phyloP scores from a whole-genome alignment of 2,329 filamentous ascomycete species.

The Paraphoma chrysanthemicola region DNA sequence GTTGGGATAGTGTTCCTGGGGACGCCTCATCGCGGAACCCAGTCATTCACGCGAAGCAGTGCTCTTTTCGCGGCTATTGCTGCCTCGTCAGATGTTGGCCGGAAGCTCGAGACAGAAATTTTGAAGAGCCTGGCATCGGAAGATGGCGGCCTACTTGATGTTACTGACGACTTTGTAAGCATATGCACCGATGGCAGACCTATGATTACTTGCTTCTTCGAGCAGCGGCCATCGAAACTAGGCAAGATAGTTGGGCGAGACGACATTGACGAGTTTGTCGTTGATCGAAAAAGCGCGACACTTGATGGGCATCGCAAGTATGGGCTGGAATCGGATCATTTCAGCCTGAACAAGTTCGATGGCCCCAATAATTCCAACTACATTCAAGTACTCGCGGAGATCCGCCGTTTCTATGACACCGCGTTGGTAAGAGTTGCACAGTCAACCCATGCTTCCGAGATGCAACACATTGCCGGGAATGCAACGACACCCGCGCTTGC shows the following conservation, averaged over 20 bases:
- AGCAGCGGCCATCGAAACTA: neutral
- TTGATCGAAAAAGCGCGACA: neutral
- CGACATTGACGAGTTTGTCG: conserved; percentile 1
- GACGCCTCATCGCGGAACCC: conserved; percentile 1
- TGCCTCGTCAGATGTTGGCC: neutral
- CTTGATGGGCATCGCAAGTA: neutral
- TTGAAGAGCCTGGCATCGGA: neutral
- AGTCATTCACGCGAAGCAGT: neutral
- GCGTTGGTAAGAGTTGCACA: neutral
- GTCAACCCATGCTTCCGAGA: neutral
- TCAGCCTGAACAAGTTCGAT: conserved; percentile 3
- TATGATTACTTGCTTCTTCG: conserved; percentile 2
- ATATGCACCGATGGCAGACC: neutral
- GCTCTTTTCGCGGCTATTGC: conserved; percentile 2
- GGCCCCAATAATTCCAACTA: neutral
- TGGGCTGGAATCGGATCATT: conserved; percentile 1
- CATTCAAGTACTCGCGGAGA: conserved; percentile 1
- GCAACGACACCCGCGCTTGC: neutral
- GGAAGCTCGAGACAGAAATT: neutral
- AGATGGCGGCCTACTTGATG: neutral
- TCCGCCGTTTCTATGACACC: neutral
- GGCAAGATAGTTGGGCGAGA: conserved; percentile 1
- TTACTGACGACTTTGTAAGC: neutral
- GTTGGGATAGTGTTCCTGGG: neutral
- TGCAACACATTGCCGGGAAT: neutral